Conservation (phyloP, 176 grass and related monocot genomes). For the Cymbopogon citratus region DNA sequence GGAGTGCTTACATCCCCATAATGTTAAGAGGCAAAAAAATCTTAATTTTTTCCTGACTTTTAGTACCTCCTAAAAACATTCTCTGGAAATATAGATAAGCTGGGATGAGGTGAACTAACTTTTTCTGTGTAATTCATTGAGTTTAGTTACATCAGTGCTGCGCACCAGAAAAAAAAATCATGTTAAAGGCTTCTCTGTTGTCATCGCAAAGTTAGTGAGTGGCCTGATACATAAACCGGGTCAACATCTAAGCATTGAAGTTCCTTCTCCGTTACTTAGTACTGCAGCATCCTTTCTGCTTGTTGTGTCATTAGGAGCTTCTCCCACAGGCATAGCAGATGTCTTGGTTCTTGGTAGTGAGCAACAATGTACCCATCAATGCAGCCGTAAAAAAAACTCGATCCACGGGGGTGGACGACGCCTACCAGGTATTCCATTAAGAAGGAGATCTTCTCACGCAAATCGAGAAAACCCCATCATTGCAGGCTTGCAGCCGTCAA, state of each 20-base stretch:
- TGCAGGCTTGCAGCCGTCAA: conserved; percentile 61
- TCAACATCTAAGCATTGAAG: neutral
- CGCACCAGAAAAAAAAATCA: neutral
- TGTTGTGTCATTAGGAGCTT: conserved; percentile 52
- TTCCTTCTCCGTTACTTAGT: conserved; percentile 22
- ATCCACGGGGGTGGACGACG: too few relatives aligned
- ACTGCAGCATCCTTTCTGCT: conserved; percentile 62
- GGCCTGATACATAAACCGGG: neutral
- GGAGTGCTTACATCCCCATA: neutral
- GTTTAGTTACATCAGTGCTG: neutral
- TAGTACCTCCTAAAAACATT: neutral
- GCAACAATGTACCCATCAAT: conserved; percentile 67
- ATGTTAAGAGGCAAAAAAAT: neutral
- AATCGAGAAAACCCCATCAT: too few relatives aligned
- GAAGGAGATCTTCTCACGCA: too few relatives aligned
- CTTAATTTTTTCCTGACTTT: neutral
- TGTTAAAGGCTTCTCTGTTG: neutral
- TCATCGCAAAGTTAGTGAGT: neutral
- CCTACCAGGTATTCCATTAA: too few relatives aligned
- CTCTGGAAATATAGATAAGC: neutral
- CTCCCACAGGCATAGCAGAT: conserved; percentile 83
- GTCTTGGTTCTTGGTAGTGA: conserved; percentile 87
- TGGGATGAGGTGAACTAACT: neutral
- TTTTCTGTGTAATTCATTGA: neutral
- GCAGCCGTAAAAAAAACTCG: too few relatives aligned